Conservation (phyloP, 2,329 filamentous ascomycete genomes). For the Aspergillus fructus region DNA sequence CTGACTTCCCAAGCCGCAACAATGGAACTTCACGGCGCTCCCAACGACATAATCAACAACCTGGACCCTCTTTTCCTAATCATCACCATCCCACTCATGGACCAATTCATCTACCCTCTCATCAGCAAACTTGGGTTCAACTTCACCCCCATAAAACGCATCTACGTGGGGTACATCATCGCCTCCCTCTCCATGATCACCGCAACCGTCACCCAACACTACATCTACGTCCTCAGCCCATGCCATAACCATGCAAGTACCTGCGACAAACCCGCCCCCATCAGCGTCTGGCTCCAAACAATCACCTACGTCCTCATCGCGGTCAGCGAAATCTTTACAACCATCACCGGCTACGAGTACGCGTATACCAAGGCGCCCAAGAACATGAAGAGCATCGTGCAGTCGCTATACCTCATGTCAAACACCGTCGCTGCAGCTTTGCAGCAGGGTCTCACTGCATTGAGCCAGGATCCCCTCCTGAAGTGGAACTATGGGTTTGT, state of each 20-base stretch:
- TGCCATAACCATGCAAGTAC: slow-evolving; percentile 57
- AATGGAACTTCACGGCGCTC: slow-evolving; percentile 52
- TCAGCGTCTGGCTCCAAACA: slow-evolving; percentile 63
- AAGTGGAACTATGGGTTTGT: slow-evolving; percentile 72
- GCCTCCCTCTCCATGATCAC: slow-evolving; percentile 51
- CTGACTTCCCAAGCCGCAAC: slow-evolving; percentile 56
- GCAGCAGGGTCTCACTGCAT: slow-evolving; percentile 63
- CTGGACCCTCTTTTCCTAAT: slow-evolving; percentile 54
- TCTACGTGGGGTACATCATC: slow-evolving; percentile 51
- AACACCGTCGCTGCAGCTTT: slow-evolving; percentile 67
- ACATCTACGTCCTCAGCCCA: slow-evolving; percentile 59
- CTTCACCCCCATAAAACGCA: slow-evolving; percentile 56
- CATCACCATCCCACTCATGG: slow-evolving; percentile 55
- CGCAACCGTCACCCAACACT: slow-evolving; percentile 50
- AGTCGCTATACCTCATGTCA: slow-evolving; percentile 67
- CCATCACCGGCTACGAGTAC: slow-evolving; percentile 66
- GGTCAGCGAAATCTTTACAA: slow-evolving; percentile 58
- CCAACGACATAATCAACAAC: slow-evolving; percentile 57
- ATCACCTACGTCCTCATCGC: slow-evolving; percentile 53
- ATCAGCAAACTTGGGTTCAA: slow-evolving; percentile 47
- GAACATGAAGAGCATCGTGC: slow-evolving; percentile 71
- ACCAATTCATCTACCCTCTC: slow-evolving; percentile 52
- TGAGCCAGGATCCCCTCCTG: slow-evolving; percentile 64
- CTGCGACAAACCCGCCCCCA: slow-evolving; percentile 52
- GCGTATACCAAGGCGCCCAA: slow-evolving; percentile 73